phyloP scores from a whole-genome alignment of 2,329 filamentous ascomycete genomes.

The Thermoascus crustaceus region DNA sequence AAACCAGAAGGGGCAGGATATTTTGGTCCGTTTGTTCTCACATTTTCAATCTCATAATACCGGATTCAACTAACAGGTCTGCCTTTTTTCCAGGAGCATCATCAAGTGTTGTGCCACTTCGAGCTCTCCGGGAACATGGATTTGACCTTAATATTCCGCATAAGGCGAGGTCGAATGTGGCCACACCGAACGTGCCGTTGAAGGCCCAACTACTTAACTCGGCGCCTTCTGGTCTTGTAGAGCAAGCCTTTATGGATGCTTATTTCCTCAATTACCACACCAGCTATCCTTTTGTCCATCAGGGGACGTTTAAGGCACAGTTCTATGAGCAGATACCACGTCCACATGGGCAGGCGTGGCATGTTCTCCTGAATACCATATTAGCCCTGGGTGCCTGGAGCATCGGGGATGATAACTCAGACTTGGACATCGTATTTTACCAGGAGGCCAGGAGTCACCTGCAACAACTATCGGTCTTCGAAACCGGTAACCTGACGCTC shows the following conservation, averaged over 20 bases:
- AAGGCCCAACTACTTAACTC: conserved; percentile 31
- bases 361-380: conserved; percentile 40
- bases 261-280: conserved; percentile 42
- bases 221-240: conserved; percentile 30
- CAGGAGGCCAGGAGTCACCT: conserved; percentile 40
- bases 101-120: conserved; percentile 32
- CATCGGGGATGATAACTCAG: conserved; percentile 32
- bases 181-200: conserved; percentile 22
- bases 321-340: conserved; percentile 38
- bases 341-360: conserved; percentile 36
- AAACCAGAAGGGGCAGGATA: conserved; percentile 33
- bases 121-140: conserved; percentile 31
- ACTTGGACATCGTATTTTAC: conserved; percentile 39
- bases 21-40: conserved; percentile 22
- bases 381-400: conserved; percentile 40
- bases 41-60: not conserved
- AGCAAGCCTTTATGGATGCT: conserved; percentile 36
- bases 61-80: not conserved
- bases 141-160: conserved; percentile 32
- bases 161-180: conserved; percentile 16
- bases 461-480: conserved; percentile 39
- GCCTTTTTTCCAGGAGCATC: conserved; percentile 21
- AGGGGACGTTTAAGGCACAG: conserved; percentile 41
- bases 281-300: conserved; percentile 42
- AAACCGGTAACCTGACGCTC: conserved; percentile 42